Evolutionary conservation across 257 asterid genomes (phyloP).

Genomic region (Ajuga chamaepitys): DNA sequence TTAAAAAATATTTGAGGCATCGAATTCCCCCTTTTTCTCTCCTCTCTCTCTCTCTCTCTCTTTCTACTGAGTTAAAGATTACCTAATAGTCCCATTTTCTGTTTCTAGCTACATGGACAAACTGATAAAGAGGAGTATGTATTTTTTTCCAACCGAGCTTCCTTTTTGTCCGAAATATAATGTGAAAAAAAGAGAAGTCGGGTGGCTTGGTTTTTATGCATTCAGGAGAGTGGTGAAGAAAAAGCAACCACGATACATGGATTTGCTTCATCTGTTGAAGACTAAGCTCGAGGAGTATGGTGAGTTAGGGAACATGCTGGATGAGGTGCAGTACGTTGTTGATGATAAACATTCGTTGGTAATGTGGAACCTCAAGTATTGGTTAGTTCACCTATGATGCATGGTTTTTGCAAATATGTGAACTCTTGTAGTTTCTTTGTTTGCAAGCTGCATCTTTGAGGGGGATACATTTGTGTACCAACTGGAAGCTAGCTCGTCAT

Average conservation of each 20-base stretch:
- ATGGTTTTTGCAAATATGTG: too few relatives aligned
- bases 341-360: slow-evolving; percentile 55
- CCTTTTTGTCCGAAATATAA: slow-evolving; percentile 47
- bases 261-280: slow-evolving; percentile 33
- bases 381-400: slow-evolving; percentile 18
- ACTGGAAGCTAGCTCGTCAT: too few relatives aligned
- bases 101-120: too few relatives aligned
- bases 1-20: slow-evolving; percentile 56
- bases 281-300: slow-evolving; percentile 33
- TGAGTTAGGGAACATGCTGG: slow-evolving; percentile 25
- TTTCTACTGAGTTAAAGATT: too few relatives aligned
- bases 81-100: too few relatives aligned
- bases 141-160: slow-evolving; percentile 18
- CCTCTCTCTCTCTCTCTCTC: too few relatives aligned
- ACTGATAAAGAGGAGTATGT: slow-evolving; percentile 54
- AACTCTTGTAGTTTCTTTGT: too few relatives aligned
- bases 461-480: too few relatives aligned
- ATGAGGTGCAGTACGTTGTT: slow-evolving; percentile 52
- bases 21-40: too few relatives aligned
- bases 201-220: slow-evolving; percentile 65
- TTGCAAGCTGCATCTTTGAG: too few relatives aligned
- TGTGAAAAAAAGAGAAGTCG: too few relatives aligned
- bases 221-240: slow-evolving; percentile 47
- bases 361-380: slow-evolving; percentile 63
- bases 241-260: slow-evolving; percentile 51